Evolutionary conservation across 1,139 yeast genomes (phyloP).

Genomic region (Pichia sp.): DNA sequence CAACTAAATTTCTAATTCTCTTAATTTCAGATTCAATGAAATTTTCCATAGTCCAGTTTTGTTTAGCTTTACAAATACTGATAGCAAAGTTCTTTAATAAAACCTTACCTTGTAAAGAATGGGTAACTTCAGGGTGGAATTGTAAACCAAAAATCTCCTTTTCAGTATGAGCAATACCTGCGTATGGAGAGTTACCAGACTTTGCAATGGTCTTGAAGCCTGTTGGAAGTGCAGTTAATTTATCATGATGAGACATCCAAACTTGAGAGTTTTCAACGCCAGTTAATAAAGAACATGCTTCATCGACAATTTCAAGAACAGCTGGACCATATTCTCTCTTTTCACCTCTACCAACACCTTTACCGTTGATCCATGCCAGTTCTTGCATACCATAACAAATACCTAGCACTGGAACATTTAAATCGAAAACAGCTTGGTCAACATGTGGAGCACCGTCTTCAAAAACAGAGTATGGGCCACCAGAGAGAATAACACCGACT

Average conservation of each 20-base stretch:
- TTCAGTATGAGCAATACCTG: conserved; percentile 77
- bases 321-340: conserved; percentile 99
- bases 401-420: conserved; percentile 91
- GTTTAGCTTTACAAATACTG: conserved; percentile 74
- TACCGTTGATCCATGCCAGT: conserved; percentile 95
- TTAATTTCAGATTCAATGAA: conserved; percentile 94
- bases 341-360: conserved; percentile 92
- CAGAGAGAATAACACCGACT: conserved; percentile 91
- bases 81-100: conserved; percentile 89
- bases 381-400: conserved; percentile 99
- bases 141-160: conserved; percentile 87
- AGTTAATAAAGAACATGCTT: conserved; percentile 63
- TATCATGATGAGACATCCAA: conserved; percentile 99
- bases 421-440: conserved; percentile 85
- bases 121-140: conserved; percentile 99
- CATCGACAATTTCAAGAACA: conserved; percentile 63
- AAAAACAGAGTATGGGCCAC: conserved; percentile 97
- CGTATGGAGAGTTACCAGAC: conserved; percentile 90
- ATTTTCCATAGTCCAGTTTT: conserved; percentile 98
- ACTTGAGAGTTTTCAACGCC: conserved; percentile 91
- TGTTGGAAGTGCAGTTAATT: conserved; percentile 80
- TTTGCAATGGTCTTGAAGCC: conserved; percentile 89
- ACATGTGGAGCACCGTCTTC: conserved; percentile 96
- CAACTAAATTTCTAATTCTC: conserved; percentile 84
- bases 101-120: conserved; percentile 83